Evolutionary conservation across 192 early-diverging fungal species (phyloP).

Genomic region (Spizellomyces sp.): DNA sequence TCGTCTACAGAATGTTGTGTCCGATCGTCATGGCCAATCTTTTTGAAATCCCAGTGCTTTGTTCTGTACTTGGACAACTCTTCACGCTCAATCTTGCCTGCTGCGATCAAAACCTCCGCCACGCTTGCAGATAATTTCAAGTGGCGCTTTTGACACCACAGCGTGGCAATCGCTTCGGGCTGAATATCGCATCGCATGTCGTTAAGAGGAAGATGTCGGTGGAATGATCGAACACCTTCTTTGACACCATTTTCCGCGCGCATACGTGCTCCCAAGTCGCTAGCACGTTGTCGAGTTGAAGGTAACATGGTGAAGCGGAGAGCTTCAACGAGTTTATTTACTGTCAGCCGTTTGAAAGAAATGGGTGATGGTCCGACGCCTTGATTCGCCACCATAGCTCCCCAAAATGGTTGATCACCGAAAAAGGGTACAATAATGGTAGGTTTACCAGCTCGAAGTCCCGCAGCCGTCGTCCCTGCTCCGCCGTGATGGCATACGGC

Average conservation of each 20-base stretch:
- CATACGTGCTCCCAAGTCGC: conserved; percentile 1
- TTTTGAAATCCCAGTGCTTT: neutral
- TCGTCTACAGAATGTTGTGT: too few species aligned
- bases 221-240: neutral
- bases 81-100: neutral
- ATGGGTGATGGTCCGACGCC: neutral
- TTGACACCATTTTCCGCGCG: conserved; percentile 1
- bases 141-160: neutral
- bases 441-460: conserved; percentile 70
- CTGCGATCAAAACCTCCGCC: neutral
- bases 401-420: conserved; percentile 68
- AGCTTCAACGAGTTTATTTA: neutral
- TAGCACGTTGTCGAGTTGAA: neutral
- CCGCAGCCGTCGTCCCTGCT: conserved; percentile 75
- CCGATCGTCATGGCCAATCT: neutral
- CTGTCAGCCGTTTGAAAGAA: neutral
- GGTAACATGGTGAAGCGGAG: neutral
- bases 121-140: conserved; percentile 1
- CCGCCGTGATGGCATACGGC: conserved; percentile 81
- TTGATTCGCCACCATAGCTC: conserved; percentile 7
- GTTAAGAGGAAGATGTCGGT: neutral
- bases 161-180: neutral
- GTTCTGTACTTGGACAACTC: neutral
- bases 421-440: conserved; percentile 73
- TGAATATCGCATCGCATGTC: conserved; percentile 2